Conservation (phyloP, 192 early-diverging fungal species). For the Spinellus fusiger region DNA sequence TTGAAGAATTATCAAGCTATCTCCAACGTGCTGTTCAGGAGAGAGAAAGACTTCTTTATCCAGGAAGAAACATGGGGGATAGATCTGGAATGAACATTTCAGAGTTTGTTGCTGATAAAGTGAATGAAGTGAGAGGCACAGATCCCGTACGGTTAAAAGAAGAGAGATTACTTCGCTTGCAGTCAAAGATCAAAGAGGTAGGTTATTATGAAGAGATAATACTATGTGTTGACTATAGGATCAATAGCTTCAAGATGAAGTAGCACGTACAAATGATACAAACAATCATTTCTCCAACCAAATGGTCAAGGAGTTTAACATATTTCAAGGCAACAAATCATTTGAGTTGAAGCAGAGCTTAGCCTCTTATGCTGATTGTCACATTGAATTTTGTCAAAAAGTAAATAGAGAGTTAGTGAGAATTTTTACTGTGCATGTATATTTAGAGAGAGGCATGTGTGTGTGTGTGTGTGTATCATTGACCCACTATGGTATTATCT, state of each 20-base stretch:
- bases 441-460: background rate
- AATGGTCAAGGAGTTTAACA: slow-evolving; percentile 73
- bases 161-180: slow-evolving; percentile 65
- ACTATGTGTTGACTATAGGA: background rate
- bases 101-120: slow-evolving; percentile 79
- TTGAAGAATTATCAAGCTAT: slow-evolving; percentile 78
- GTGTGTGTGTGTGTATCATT: background rate
- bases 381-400: slow-evolving; percentile 78
- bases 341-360: slow-evolving; percentile 75
- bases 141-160: slow-evolving; percentile 73
- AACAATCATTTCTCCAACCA: slow-evolving; percentile 65
- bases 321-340: slow-evolving; percentile 72
- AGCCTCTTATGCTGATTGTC: slow-evolving; percentile 65
- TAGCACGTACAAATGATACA: slow-evolving; percentile 61
- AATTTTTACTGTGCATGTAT: background rate
- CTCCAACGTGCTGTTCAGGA: slow-evolving; percentile 63
- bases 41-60: slow-evolving; percentile 56
- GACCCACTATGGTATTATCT: background rate
- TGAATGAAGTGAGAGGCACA: slow-evolving; percentile 79
- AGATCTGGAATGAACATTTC: slow-evolving; percentile 48
- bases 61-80: slow-evolving; percentile 45
- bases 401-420: slow-evolving; percentile 23
- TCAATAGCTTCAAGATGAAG: slow-evolving; percentile 69
- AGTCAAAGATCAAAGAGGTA: slow-evolving; percentile 61
- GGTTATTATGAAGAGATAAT: background rate